Conservation (phyloP, 2,329 filamentous ascomycete species). For the Pyrenophora graminea region DNA sequence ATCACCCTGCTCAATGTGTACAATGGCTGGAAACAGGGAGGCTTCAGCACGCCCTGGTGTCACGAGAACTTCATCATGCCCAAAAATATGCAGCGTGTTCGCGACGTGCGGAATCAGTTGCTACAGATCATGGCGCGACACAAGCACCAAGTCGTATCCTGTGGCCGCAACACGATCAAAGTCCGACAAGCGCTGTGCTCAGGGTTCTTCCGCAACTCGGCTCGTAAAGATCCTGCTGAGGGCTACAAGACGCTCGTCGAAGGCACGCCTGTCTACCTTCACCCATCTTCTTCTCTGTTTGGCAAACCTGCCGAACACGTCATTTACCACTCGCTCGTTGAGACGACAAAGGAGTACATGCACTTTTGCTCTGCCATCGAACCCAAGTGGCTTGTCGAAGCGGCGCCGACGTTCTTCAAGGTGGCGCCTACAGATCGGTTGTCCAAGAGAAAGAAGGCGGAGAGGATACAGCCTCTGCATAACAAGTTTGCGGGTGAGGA, state of each 20-base stretch:
- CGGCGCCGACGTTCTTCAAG: slow-evolving; percentile 99
- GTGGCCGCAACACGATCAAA: slow-evolving; percentile 82
- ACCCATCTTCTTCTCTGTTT: slow-evolving; percentile 88
- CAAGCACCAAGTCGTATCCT: slow-evolving; percentile 78
- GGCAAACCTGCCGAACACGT: slow-evolving; percentile 97
- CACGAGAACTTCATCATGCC: slow-evolving; percentile 98
- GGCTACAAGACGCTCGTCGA: slow-evolving; percentile 98
- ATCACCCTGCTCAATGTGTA: slow-evolving; percentile 95
- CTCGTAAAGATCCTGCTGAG: slow-evolving; percentile 92
- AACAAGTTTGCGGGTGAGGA: slow-evolving; percentile 92
- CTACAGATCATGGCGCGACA: slow-evolving; percentile 94
- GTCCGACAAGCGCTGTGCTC: slow-evolving; percentile 87
- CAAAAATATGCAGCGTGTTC: slow-evolving; percentile 81
- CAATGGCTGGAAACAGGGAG: slow-evolving; percentile 90
- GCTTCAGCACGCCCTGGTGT: slow-evolving; percentile 87
- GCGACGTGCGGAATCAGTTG: slow-evolving; percentile 90
- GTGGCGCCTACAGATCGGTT: slow-evolving; percentile 84
- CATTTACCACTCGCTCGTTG: slow-evolving; percentile 85
- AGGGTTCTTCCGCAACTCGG: slow-evolving; percentile 94
- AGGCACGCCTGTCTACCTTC: slow-evolving; percentile 91
- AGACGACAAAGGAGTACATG: slow-evolving; percentile 99
- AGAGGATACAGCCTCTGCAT: slow-evolving; percentile 92
- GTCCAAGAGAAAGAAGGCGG: slow-evolving; percentile 89
- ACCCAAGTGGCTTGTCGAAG: slow-evolving; percentile 90
- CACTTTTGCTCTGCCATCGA: slow-evolving; percentile 91